A percentile compares a stretch with the other conserved stretches of the same genome.
Conservation (phyloP, 495 filamentous ascomycete species). For the Penicillium malachiteum region DNA sequence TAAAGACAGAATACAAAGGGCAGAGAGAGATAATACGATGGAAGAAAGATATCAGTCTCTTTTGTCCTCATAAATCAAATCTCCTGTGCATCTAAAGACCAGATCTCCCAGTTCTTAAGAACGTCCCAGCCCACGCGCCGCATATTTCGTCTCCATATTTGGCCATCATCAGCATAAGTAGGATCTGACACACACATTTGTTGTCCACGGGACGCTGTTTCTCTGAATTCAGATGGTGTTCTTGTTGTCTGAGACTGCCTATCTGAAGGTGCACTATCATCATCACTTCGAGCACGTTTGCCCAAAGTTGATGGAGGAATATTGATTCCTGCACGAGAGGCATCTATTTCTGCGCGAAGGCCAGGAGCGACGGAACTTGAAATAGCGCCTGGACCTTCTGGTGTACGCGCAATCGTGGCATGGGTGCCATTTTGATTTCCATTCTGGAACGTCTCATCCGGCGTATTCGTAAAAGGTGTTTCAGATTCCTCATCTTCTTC, state of each 20-base stretch:
- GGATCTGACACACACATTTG: not conserved
- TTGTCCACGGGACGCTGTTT: not conserved
- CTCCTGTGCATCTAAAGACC: slow-evolving; percentile 43
- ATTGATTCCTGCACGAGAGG: not conserved
- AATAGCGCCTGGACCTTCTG: not conserved
- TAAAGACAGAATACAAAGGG: not conserved
- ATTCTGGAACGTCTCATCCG: not conserved
- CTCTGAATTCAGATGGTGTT: not conserved
- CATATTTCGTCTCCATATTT: slow-evolving; percentile 30
- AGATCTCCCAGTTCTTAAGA: slow-evolving; percentile 43
- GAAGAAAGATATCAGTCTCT: too few species aligned
- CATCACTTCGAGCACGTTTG: slow-evolving; percentile 26
- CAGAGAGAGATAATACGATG: too few species aligned
- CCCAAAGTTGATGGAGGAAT: slow-evolving; percentile 24
- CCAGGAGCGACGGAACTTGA: not conserved
- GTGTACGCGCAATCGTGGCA: not conserved
- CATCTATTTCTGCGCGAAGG: not conserved
- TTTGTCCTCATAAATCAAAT: slow-evolving; percentile 20
- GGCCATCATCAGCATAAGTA: slow-evolving; percentile 14
- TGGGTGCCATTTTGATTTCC: not conserved
- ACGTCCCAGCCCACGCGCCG: slow-evolving; percentile 44
- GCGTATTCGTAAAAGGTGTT: slow-evolving; percentile 7
- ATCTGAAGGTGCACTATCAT: slow-evolving; percentile 6
- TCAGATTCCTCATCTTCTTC: not conserved
- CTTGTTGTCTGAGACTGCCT: not conserved